phyloP scores from a whole-genome alignment of 306 rosid genomes.

The Gleditsia sinensis region DNA sequence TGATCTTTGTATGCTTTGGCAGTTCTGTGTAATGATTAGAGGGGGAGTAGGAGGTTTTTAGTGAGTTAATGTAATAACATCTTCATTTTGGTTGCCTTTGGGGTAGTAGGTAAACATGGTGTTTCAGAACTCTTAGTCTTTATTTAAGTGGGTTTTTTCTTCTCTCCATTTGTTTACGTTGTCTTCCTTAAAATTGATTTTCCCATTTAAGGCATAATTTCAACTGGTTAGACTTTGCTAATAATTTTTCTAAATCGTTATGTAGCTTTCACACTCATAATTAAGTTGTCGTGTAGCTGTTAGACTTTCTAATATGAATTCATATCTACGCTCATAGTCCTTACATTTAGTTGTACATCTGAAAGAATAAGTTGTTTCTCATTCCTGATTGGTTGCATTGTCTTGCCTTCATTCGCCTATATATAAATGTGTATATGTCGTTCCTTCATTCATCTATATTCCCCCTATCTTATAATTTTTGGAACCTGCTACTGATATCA shows the following conservation, averaged over 20 bases:
- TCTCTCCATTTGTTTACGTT: too few species aligned
- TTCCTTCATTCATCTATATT: slow-evolving; percentile 1
- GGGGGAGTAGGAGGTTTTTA: neutral
- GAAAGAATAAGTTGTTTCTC: slow-evolving; percentile 18
- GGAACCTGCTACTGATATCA: slow-evolving; percentile 46
- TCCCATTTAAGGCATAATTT: too few species aligned
- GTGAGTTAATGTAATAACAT: slow-evolving; percentile 8
- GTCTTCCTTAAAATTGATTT: too few species aligned
- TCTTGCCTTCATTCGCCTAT: neutral
- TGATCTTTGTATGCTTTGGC: neutral
- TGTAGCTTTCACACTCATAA: too few species aligned
- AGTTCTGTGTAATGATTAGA: slow-evolving; percentile 12
- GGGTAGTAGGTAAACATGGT: neutral
- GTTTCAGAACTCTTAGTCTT: neutral
- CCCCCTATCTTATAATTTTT: neutral
- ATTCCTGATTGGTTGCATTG: slow-evolving; percentile 30
- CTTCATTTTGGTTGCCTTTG: slow-evolving; percentile 19
- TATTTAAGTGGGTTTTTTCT: too few species aligned
- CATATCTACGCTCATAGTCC: neutral
- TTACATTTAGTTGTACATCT: neutral
- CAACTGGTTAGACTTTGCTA: too few species aligned
- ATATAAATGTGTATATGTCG: neutral
- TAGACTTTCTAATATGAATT: neutral
- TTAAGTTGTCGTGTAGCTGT: neutral
- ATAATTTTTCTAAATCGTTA: too few species aligned